Evolutionary conservation across 192 early-diverging fungal species (phyloP), one percentile per base, ranked within the genome.

Genomic region (Coemansia sp.): DNA sequence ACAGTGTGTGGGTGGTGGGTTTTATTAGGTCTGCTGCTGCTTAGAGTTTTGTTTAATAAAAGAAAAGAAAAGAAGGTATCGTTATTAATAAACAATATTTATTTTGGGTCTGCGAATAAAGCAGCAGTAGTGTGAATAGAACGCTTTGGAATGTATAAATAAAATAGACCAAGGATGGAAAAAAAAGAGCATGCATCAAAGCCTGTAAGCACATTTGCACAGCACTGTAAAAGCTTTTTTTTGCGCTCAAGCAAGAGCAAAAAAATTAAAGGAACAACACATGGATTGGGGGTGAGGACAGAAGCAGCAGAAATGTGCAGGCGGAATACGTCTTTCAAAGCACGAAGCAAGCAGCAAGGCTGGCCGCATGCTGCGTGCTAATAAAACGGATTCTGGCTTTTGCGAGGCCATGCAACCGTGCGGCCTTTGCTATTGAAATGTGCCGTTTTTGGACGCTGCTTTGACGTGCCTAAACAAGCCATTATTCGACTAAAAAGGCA

Each of bases 301-400:
- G 14, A 16, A 12, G 17, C 42, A 45, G 17, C 5, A 38, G 36
- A 11, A 5, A 38, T 38, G 36, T 11, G 10, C 36, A 38, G 36
- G 36, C 36, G 10, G 36, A 38, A 38, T 8, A 11, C 36, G 36
- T 11, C 36, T 38, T 38, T 38, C 36, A 38, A 38, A 38, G 36
- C 36, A 45, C 14, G 42, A 25, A 16, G 42, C 42, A 45, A 1
- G 42, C 42, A 12, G 42, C 42, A 16, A 45, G 42, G 42, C 42
- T 45, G 7, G 42, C 42, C 17, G 42, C 42, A 45, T 45, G 29
- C 30, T 56, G 55, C 55, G 55, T 56, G 55, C 14, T 56, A 56
- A 56, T 56, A 56, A 20, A 32, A 45, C 12, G 42, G 42, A 45
- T 45, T 45, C 12, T 45, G 42, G 42, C 42, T 45, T 45, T 45